Conservation (phyloP, 306 rosid species). For the Prinsepia uniflora region DNA sequence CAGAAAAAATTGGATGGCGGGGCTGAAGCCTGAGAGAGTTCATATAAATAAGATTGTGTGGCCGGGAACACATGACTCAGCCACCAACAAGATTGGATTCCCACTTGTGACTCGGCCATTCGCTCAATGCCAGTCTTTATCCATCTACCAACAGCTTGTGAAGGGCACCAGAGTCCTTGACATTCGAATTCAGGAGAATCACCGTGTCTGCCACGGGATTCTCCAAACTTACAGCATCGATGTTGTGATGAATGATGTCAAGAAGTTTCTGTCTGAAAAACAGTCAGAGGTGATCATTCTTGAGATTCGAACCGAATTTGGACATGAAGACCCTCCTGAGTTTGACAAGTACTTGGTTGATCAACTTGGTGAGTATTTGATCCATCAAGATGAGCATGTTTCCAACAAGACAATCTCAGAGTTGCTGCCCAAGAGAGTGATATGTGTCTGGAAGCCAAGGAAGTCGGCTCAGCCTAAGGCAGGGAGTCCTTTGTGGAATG, state of each 20-base stretch:
- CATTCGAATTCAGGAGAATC: constrained; percentile 62
- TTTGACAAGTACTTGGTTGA: constrained; percentile 69
- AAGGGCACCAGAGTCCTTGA: constrained; percentile 57
- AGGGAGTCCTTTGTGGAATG: constrained; percentile 67
- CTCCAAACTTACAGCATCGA: constrained; percentile 61
- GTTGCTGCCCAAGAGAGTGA: constrained; percentile 58
- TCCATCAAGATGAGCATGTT: constrained; percentile 62
- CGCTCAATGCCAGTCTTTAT: constrained; percentile 78
- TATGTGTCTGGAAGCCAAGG: constrained; percentile 89
- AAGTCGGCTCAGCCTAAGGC: constrained; percentile 53
- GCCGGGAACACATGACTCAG: constrained; percentile 95
- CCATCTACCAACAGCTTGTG: constrained; percentile 67
- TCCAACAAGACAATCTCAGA: constrained; percentile 56
- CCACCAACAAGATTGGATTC: constrained; percentile 71
- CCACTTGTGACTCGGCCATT: constrained; percentile 78
- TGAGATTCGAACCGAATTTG: constrained; percentile 77
- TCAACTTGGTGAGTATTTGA: constrained; percentile 55
- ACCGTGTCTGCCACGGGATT: constrained; percentile 71
- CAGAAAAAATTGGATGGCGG: constrained; percentile 73
- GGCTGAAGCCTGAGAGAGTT: constrained; percentile 43
- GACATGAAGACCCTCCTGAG: constrained; percentile 72
- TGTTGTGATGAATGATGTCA: constrained; percentile 51
- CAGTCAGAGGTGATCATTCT: constrained; percentile 61
- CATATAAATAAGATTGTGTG: constrained; percentile 59
- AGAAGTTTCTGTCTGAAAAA: constrained; percentile 60